Evolutionary conservation across 2,329 filamentous ascomycete genomes (phyloP).

Genomic region (Talaromyces atroroseus): DNA sequence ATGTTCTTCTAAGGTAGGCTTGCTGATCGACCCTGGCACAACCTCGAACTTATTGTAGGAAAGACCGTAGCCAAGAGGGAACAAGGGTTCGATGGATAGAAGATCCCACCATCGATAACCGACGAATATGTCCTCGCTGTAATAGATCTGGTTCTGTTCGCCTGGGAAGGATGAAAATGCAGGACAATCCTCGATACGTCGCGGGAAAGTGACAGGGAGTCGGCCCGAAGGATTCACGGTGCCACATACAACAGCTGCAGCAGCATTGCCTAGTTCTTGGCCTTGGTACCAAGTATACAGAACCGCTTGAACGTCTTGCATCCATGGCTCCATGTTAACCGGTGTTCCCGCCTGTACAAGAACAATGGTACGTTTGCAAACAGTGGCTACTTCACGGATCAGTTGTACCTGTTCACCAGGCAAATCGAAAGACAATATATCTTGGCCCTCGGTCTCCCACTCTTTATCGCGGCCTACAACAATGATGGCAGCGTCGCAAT

Average conservation of each 20-base stretch:
- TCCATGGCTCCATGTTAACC: slow-evolving; percentile 44
- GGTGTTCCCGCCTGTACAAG: slow-evolving; percentile 74
- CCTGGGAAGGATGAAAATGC: slow-evolving; percentile 67
- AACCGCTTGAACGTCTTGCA: slow-evolving; percentile 46
- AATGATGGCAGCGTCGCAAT: slow-evolving; percentile 29
- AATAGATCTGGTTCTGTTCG: slow-evolving; percentile 62
- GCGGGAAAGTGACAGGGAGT: slow-evolving; percentile 67
- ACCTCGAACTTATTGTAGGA: not conserved
- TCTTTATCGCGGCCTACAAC: slow-evolving; percentile 39
- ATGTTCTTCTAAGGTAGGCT: too few species aligned
- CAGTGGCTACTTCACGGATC: slow-evolving; percentile 58
- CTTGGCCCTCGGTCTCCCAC: slow-evolving; percentile 71
- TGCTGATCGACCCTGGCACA: too few species aligned
- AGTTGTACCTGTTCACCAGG: slow-evolving; percentile 51
- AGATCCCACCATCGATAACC: slow-evolving; percentile 56
- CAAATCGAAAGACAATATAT: slow-evolving; percentile 53
- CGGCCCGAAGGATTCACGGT: slow-evolving; percentile 69
- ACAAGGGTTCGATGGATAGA: not conserved
- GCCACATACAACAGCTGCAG: slow-evolving; percentile 72
- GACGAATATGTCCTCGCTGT: slow-evolving; percentile 74
- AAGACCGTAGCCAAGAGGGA: not conserved
- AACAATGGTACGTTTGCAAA: slow-evolving; percentile 64
- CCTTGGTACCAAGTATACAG: slow-evolving; percentile 79
- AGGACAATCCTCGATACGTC: slow-evolving; percentile 62
- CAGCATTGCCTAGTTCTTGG: slow-evolving; percentile 74